These are phyloP conservation scores for Miscanthus sacchariflorus DNA, from an alignment of 202 grass and related monocot species.

Conservation along the genomic window DNA sequence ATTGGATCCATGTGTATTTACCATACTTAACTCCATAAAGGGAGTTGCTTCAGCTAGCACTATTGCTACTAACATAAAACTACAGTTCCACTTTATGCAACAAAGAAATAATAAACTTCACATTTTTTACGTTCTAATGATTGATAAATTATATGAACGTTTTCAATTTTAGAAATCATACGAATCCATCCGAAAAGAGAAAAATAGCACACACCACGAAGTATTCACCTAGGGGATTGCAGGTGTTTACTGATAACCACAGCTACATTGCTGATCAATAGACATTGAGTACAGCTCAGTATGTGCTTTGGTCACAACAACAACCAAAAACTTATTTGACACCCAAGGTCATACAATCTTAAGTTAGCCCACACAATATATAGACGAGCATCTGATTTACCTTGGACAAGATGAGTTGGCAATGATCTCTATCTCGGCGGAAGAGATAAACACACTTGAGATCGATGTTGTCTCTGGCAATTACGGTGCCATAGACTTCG, in stretches of 20 bases:
- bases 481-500: neutral
- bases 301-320: neutral
- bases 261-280: neutral
- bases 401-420: neutral
- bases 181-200: no score
- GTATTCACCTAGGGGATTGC: neutral
- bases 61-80: neutral
- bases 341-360: neutral
- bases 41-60: neutral
- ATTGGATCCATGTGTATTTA: neutral
- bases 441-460: conserved; percentile 2
- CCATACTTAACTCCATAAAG: neutral
- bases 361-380: neutral
- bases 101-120: neutral
- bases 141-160: neutral
- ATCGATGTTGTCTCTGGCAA: conserved; percentile 1
- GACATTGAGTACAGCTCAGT: neutral
- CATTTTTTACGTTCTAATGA: neutral
- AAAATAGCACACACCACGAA: neutral
- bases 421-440: neutral
- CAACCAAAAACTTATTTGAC: neutral
- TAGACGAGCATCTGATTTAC: neutral
- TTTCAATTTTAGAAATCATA: neutral
- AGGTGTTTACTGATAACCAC: neutral
- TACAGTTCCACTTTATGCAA: neutral